Conservation (phyloP, 352 stramenopile genomes). For the Phytophthora rubi region DNA sequence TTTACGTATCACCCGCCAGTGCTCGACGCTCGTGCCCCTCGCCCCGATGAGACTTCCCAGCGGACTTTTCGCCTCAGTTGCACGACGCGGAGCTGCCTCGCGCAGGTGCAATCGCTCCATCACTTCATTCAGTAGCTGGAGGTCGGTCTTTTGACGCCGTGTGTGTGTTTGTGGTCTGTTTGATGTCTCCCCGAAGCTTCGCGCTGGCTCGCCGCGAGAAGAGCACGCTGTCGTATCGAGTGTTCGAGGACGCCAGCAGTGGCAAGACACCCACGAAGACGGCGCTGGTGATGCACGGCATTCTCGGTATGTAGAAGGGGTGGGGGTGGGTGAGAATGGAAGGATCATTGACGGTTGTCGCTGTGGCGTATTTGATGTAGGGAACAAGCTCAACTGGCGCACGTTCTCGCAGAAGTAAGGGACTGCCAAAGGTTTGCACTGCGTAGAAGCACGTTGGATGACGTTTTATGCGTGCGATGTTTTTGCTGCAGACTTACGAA, state of each 20-base stretch:
- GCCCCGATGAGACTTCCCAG: slow-evolving; percentile 26
- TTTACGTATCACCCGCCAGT: background rate
- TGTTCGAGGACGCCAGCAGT: slow-evolving; percentile 59
- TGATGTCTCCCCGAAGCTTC: slow-evolving; percentile 6
- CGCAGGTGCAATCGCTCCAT: slow-evolving; percentile 26
- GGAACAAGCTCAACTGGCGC: slow-evolving; percentile 87
- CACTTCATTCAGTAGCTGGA: background rate
- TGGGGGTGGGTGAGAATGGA: background rate
- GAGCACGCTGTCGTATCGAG: slow-evolving; percentile 67
- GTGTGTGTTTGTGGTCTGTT: background rate
- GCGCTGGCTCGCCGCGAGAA: slow-evolving; percentile 35
- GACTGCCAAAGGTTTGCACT: background rate
- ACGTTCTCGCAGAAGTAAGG: slow-evolving; percentile 79
- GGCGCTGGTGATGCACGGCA: slow-evolving; percentile 81
- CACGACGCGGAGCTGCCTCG: slow-evolving; percentile 20
- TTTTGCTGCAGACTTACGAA: slow-evolving; percentile 52
- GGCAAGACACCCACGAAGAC: slow-evolving; percentile 58
- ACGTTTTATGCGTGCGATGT: slow-evolving; percentile 1
- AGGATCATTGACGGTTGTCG: slow-evolving; percentile 1
- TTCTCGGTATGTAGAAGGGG: slow-evolving; percentile 54
- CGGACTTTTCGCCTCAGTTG: slow-evolving; percentile 11
- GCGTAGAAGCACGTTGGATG: background rate
- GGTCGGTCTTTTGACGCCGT: background rate
- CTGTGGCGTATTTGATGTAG: slow-evolving; percentile 30
- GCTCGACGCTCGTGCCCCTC: background rate